These are phyloP conservation scores for Tolypocladium tropicale DNA, from an alignment of 2,329 filamentous ascomycete genomes.

Conservation along the genomic window DNA sequence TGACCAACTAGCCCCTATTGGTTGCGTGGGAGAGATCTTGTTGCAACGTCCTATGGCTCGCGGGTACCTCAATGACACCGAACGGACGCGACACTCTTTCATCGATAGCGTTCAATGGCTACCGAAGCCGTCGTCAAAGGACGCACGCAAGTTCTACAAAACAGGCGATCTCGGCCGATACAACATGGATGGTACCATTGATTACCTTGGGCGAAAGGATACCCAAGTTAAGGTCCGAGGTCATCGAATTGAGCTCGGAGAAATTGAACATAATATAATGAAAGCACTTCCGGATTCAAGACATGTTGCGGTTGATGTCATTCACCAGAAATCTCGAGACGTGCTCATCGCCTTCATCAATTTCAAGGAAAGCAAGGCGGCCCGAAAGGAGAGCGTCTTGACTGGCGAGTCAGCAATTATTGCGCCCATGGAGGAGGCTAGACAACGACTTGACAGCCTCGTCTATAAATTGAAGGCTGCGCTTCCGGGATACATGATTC, in stretches of 20 bases:
- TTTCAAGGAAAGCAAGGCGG: background rate
- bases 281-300: background rate
- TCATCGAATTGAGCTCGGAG: conserved; percentile 6
- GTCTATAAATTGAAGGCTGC: background rate
- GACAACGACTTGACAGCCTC: background rate
- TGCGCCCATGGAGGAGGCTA: no score
- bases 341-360: background rate
- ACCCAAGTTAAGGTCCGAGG: conserved; percentile 16
- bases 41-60: background rate
- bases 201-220: conserved; percentile 12
- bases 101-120: background rate
- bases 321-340: background rate
- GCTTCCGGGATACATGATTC: conserved; percentile 3
- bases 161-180: conserved; percentile 17
- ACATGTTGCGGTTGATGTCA: background rate
- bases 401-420: no score
- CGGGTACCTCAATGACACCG: background rate
- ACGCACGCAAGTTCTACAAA: background rate
- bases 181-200: conserved; percentile 11
- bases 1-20: background rate
- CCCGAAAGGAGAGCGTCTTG: no score
- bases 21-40: background rate
- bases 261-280: background rate
- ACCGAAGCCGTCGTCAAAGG: background rate
- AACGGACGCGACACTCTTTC: background rate